Percentiles rank a stretch among this genome's conserved stretches.
These are phyloP conservation scores for Lepiota subincarnata DNA, from an alignment of 768 basidiomycete genomes.

Conservation along the genomic window DNA sequence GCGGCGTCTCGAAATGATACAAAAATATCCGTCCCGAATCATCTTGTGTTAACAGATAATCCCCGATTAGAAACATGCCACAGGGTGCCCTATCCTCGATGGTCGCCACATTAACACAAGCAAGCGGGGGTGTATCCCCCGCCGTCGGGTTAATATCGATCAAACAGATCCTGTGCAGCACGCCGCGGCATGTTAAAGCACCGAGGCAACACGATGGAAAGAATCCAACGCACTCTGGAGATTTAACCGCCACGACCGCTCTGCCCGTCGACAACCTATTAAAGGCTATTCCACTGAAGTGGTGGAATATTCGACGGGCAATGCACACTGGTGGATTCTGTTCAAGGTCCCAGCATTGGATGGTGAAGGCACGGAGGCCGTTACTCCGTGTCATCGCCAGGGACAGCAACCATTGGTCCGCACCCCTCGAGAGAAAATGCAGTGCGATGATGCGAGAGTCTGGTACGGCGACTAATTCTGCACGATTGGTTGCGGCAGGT, in stretches of 20 bases:
- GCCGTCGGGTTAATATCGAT: slow-evolving; percentile 3
- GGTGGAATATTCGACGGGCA: slow-evolving; percentile 33
- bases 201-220: neutral
- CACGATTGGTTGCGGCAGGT: slow-evolving; percentile 27
- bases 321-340: slow-evolving; percentile 32
- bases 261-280: slow-evolving; percentile 33
- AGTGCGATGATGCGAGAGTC: slow-evolving; percentile 38
- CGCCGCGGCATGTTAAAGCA: slow-evolving; percentile 4
- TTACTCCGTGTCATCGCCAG: slow-evolving; percentile 25
- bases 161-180: slow-evolving; percentile 7
- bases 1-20: slow-evolving; percentile 5
- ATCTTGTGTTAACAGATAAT: slow-evolving; percentile 6
- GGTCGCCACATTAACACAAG: slow-evolving; percentile 9
- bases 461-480: slow-evolving; percentile 11
- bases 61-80: slow-evolving; percentile 4
- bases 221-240: slow-evolving; percentile 31
- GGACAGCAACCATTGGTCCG: slow-evolving; percentile 43
- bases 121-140: slow-evolving; percentile 1
- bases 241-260: slow-evolving; percentile 39
- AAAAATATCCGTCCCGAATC: slow-evolving; percentile 6
- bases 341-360: slow-evolving; percentile 59
- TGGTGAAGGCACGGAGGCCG: slow-evolving; percentile 23
- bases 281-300: slow-evolving; percentile 40
- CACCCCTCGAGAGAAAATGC: slow-evolving; percentile 42
- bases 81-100: slow-evolving; percentile 6